Evolutionary conservation across 169 alveolate genomes (phyloP).

Genomic region (Cyclospora cayetanensis): DNA sequence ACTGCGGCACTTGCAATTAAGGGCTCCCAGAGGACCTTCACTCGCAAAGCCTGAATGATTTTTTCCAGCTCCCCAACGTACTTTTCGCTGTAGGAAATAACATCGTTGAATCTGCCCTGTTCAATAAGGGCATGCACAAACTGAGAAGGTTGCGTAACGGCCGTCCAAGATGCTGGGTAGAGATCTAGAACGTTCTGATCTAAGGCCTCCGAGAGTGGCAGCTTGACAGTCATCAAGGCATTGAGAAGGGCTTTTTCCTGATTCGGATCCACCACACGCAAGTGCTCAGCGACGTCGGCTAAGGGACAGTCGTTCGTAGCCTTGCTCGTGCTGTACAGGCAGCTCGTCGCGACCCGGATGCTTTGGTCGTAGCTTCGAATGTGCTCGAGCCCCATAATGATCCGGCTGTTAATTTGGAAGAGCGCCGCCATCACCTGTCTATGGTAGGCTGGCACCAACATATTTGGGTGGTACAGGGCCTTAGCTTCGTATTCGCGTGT

Average conservation of each 20-base stretch:
- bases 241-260: neutral
- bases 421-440: neutral
- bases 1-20: neutral
- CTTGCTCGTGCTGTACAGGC: neutral
- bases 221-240: neutral
- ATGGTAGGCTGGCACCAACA: slow-evolving; percentile 3
- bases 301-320: neutral
- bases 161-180: slow-evolving; percentile 48
- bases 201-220: slow-evolving; percentile 14
- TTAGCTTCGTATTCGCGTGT: neutral
- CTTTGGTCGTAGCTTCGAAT: slow-evolving; percentile 3
- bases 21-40: neutral
- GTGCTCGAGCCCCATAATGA: slow-evolving; percentile 21
- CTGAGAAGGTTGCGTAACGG: neutral
- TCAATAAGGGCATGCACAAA: neutral
- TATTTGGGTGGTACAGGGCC: neutral
- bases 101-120: slow-evolving; percentile 30
- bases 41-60: neutral
- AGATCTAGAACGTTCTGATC: slow-evolving; percentile 1
- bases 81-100: neutral
- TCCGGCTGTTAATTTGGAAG: neutral
- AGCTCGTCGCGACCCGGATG: slow-evolving; percentile 31
- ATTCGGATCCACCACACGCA: neutral
- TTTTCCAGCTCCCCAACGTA: slow-evolving; percentile 14
- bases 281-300: neutral